Evolutionary conservation across 78 protist genomes (phyloP), one percentile per base, ranked within the genome.

Genomic region (Isochrysis galbana): DNA sequence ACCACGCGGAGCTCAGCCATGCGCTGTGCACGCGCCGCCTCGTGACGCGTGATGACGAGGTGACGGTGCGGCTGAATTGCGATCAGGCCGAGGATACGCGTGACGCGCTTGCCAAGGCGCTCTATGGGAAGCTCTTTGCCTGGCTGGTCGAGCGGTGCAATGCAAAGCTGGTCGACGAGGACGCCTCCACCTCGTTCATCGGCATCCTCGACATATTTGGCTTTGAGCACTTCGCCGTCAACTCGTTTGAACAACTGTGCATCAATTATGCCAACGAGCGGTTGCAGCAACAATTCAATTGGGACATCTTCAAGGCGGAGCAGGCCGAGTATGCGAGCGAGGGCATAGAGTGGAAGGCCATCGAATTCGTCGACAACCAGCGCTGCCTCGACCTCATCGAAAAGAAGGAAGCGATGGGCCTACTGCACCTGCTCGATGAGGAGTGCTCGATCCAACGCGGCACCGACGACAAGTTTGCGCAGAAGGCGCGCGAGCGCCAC

Each of bases 121-220:
- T 96, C 90, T 98, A 98, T 96, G 98, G 97, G 88, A 95, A 98
- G 44, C 95, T 97, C 93, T 99, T 99, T 96, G 72, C 88, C 38
- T 96, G 89, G 95, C 80, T 98, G 25, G 98, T 98, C 45, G 78
- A 80, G 36, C 55, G 70, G 26, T 61, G 19, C 51, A 89, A 89
- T 80, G 46, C 14, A 38, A n/a, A 7, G 54, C 72, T 84, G 38
- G 72, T 29, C 44, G 70, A n/a, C 90, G 69, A 19, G 72, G 23
- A 21, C 36, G 29, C 32, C 29, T 21, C 48, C n/a, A 47, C 45
- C 25, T 21, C 46, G 38, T 78, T 78, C 48, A 41, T 96, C 86
- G 97, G 98, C 80, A 91, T 98, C 38, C 94, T 98, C 26, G 99
- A 98, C 92, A 98, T 98, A 69, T 98, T 96, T 87, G 99, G 99